A percentile compares a stretch with the other conserved stretches of the same genome.
Evolutionary conservation across 306 rosid species (phyloP).

Genomic region (Prinsepia uniflora): DNA sequence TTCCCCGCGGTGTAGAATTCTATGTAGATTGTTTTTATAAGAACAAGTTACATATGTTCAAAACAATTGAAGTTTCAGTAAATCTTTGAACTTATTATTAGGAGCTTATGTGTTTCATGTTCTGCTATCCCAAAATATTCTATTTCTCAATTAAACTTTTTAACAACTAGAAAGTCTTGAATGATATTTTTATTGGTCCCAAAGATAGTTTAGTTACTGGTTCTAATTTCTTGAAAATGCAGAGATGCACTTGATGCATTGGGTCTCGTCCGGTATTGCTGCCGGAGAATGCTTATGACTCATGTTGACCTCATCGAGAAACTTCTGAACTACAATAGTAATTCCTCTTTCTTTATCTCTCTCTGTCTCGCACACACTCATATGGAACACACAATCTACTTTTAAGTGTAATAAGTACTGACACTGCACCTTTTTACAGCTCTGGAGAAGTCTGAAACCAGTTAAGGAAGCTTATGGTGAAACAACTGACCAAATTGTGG

Average conservation of each 20-base stretch:
- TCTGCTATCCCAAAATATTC: too few relatives aligned
- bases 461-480: constrained; percentile 27
- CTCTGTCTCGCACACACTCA: not conserved
- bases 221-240: constrained; percentile 17
- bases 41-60: too few relatives aligned
- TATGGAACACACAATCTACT: not conserved
- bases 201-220: not conserved
- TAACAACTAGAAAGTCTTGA: too few relatives aligned
- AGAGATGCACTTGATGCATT: constrained; percentile 93
- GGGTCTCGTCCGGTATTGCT: constrained; percentile 89
- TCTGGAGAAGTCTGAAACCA: constrained; percentile 59
- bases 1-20: too few relatives aligned
- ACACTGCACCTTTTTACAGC: constrained; percentile 38
- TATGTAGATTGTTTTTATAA: too few relatives aligned
- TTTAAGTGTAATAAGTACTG: not conserved
- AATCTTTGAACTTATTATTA: too few relatives aligned
- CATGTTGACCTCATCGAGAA: constrained; percentile 96
- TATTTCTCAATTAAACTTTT: too few relatives aligned
- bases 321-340: constrained; percentile 91
- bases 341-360: constrained; percentile 20
- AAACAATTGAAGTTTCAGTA: too few relatives aligned
- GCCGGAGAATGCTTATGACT: constrained; percentile 97
- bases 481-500: not conserved
- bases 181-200: not conserved
- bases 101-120: too few relatives aligned